Base-by-base conservation (phyloP, 2,329 filamentous ascomycete genomes). In the Aspergillus ibericus region DNA sequence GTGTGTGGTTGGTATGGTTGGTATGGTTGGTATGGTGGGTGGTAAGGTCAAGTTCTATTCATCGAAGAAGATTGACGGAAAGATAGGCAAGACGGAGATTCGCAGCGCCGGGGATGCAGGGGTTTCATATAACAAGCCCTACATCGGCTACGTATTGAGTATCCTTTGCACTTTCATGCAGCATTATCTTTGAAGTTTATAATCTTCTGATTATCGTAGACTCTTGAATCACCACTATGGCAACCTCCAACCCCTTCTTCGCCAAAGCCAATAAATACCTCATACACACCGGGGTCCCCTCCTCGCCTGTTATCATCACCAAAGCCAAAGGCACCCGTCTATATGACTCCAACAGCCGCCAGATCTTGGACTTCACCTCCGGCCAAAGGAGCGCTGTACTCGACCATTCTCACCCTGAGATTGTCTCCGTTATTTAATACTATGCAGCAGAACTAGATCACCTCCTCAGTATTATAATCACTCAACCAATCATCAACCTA, bases 311-410 rank as follows among this genome's bases (percentile, higher is more conserved):
- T 67, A 9, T 83, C 29, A 79, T 83, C 62, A 78, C 73, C 48
- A 76, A 72, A 35, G 80, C 80, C 12, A 62, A 75, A 46, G 82
- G 82, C 8, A 78, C 77, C 0, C 69, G 72, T 9, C 73, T 85
- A 18, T 83, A 81, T 65, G 78, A 79, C 42, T 68, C 72, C 0
- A 61, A 69, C 3, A 76, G 76, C 16, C 75, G 77, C 13, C 70
- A 75, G 50, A 79, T 86, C 55, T 77, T 86, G 0, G 83, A 87
- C 70, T 85, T 80, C 72, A 87, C 83, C 0, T 86, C 83, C 0
- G 83, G 84, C 13, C 84, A 87, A 61, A 86, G 86, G 83, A 81
- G 78, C 6, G 86, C 80, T 34, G 75, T 87, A 0, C 72, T 87
- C 1, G 84, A 84, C 7, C 85, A 87, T 65, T 80, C 79, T 0